Percentiles rank a stretch among this genome's conserved stretches.
These are phyloP conservation scores for Debaryomyces fabryi DNA, from an alignment of 1,139 yeast genomes.

Conservation along the genomic window DNA sequence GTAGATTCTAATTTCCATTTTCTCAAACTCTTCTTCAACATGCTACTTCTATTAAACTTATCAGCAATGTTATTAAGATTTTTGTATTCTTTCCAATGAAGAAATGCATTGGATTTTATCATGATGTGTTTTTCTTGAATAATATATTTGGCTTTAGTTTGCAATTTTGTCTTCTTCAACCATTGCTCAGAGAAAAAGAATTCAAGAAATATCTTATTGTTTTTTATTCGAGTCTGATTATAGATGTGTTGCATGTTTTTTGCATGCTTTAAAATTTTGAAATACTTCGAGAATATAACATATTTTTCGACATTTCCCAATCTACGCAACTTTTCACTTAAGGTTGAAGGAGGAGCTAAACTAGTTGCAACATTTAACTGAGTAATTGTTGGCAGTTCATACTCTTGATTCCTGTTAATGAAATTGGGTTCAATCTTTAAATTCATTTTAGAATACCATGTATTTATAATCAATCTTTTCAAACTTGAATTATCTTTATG, in stretches of 20 bases:
- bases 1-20: conserved; percentile 19
- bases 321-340: conserved; percentile 17
- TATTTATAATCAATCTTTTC: conserved; percentile 8
- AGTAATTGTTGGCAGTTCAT: neutral
- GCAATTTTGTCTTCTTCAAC: conserved; percentile 17
- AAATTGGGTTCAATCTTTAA: neutral
- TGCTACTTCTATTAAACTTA: conserved; percentile 11
- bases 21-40: conserved; percentile 11
- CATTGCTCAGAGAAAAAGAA: conserved; percentile 20
- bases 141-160: conserved; percentile 8
- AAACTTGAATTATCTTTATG: neutral
- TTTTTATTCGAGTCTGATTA: conserved; percentile 12
- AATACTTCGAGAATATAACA: conserved; percentile 16
- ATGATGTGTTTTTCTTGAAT: conserved; percentile 5
- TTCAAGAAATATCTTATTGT: conserved; percentile 12
- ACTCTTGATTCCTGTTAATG: neutral
- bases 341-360: neutral
- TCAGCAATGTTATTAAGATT: conserved; percentile 15
- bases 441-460: conserved; percentile 16
- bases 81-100: conserved; percentile 20
- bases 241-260: conserved; percentile 10
- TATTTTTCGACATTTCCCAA: conserved; percentile 13
- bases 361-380: neutral
- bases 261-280: conserved; percentile 20
- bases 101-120: conserved; percentile 12